Evolutionary conservation across 129 eudicot species (phyloP).

Genomic region (Pseudognaphalium luteoalbum): DNA sequence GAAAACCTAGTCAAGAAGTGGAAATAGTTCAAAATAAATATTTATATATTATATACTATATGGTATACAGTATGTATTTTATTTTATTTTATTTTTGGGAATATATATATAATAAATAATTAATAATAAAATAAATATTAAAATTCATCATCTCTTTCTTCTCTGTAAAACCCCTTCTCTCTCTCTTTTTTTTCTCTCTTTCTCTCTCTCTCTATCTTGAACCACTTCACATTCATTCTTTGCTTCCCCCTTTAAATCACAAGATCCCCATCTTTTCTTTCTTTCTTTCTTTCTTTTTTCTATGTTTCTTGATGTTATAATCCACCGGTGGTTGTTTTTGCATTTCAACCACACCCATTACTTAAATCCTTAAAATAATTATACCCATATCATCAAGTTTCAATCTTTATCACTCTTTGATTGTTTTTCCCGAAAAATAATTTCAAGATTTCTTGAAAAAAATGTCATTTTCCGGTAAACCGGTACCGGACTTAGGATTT

Average conservation of each 20-base stretch:
- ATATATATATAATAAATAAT: background rate
- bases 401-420: background rate
- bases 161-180: conserved; percentile 7
- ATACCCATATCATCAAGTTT: conserved; percentile 18
- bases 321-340: conserved; percentile 28
- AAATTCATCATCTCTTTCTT: conserved; percentile 27
- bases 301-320: conserved; percentile 24
- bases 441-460: conserved; percentile 12
- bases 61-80: too few species aligned
- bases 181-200: conserved; percentile 33
- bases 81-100: background rate
- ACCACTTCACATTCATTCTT: conserved; percentile 79
- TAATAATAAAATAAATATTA: conserved; percentile 7
- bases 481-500: conserved; percentile 41
- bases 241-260: conserved; percentile 81
- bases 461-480: conserved; percentile 62
- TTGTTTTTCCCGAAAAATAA: background rate
- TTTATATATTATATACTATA: background rate
- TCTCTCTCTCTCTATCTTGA: conserved; percentile 41
- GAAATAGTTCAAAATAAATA: background rate
- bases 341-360: conserved; percentile 33
- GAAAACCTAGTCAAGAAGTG: conserved; percentile 23
- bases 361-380: conserved; percentile 18
- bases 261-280: conserved; percentile 82
- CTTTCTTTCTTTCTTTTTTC: conserved; percentile 23